phyloP scores from a whole-genome alignment of 31 red algal species.

The Asparagopsis taxiformis region DNA sequence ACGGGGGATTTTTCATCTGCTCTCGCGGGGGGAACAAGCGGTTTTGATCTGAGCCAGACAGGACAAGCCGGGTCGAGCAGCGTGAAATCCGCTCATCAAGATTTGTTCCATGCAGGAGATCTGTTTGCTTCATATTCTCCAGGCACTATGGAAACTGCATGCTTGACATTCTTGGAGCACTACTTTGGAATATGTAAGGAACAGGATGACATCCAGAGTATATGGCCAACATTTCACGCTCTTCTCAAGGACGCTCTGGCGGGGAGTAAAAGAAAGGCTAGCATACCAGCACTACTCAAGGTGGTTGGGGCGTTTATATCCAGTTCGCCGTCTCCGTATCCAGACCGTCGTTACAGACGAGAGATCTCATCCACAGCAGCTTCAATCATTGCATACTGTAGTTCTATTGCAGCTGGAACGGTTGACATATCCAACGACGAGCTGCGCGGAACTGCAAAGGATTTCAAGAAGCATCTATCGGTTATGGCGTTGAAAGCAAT shows the following conservation, averaged over 20 bases:
- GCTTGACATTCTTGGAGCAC: slow-evolving; percentile 57
- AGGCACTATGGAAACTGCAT: slow-evolving; percentile 52
- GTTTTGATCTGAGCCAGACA: slow-evolving; percentile 20
- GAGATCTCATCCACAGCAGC: slow-evolving; percentile 43
- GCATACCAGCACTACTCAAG: slow-evolving; percentile 14
- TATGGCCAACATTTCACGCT: slow-evolving; percentile 27
- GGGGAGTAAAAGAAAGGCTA: slow-evolving; percentile 24
- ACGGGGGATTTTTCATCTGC: slow-evolving; percentile 19
- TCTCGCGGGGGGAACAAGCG: slow-evolving; percentile 47
- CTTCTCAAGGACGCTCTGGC: slow-evolving; percentile 43
- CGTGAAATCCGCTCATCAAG: slow-evolving; percentile 12
- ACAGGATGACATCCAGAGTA: slow-evolving; percentile 38
- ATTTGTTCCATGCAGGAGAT: slow-evolving; percentile 65
- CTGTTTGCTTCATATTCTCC: slow-evolving; percentile 50
- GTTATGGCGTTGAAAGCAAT: slow-evolving; percentile 49
- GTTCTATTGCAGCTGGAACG: slow-evolving; percentile 26
- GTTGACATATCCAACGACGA: slow-evolving; percentile 47
- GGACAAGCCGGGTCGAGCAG: not conserved
- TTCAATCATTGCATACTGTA: slow-evolving; percentile 28
- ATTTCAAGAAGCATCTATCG: slow-evolving; percentile 47
- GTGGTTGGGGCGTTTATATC: slow-evolving; percentile 47
- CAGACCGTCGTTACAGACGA: slow-evolving; percentile 35
- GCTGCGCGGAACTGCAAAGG: slow-evolving; percentile 9
- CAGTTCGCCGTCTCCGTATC: slow-evolving; percentile 34
- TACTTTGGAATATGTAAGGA: slow-evolving; percentile 52